phyloP scores from a whole-genome alignment of 306 rosid genomes.

The Mucuna pruriens region DNA sequence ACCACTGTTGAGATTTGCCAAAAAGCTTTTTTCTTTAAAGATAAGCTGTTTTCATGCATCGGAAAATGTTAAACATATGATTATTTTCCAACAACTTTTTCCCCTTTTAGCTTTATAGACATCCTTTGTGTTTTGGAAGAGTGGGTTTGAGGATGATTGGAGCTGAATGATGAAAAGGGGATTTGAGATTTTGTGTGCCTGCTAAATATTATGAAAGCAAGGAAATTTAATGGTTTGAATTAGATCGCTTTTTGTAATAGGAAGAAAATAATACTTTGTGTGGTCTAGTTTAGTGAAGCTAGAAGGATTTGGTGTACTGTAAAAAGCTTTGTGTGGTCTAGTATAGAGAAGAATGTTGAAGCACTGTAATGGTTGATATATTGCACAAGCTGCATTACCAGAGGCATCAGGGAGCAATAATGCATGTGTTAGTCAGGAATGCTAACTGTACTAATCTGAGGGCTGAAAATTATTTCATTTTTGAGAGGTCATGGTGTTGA shows the following conservation, averaged over 20 bases:
- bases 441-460: neutral
- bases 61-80: no score
- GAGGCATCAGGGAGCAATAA: neutral
- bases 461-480: neutral
- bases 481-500: conserved; percentile 1
- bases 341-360: neutral
- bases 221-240: neutral
- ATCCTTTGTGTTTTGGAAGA: neutral
- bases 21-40: no score
- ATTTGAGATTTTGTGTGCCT: neutral
- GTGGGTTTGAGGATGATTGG: neutral
- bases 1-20: no score
- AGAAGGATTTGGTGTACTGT: neutral
- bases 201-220: neutral
- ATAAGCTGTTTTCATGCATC: no score
- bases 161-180: neutral
- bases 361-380: neutral
- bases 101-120: no score
- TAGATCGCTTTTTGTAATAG: neutral
- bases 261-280: neutral
- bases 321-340: no score
- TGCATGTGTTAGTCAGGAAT: neutral
- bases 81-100: no score
- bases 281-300: neutral
- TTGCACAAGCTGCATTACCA: neutral